Evolutionary conservation across 768 basidiomycete species (phyloP).

Genomic region (Filobasidium wieringae): DNA sequence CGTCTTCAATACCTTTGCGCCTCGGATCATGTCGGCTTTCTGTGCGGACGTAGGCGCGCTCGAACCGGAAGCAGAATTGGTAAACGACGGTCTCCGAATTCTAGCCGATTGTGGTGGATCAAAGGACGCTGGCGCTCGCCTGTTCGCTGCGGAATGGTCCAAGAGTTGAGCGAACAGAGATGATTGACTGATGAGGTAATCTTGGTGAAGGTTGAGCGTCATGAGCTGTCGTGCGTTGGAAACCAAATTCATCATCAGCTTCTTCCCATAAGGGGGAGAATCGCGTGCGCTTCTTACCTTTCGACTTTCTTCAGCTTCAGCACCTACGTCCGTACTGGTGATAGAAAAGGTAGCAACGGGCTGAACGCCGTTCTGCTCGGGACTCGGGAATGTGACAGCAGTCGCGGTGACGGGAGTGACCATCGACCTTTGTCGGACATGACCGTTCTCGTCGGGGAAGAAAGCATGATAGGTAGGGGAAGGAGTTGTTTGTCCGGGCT

Average conservation of each 20-base stretch:
- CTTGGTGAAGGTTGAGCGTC: conserved; percentile 50
- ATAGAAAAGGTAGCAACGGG: background rate
- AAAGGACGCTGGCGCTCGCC: no score
- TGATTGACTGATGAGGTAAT: conserved; percentile 73
- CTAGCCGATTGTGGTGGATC: no score
- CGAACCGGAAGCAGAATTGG: no score
- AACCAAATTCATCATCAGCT: conserved; percentile 5
- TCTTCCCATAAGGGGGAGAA: background rate
- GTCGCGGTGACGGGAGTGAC: background rate
- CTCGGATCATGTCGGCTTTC: background rate
- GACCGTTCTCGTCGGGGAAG: background rate
- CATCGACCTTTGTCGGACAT: background rate
- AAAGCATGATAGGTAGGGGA: conserved; percentile 4
- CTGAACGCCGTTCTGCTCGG: background rate
- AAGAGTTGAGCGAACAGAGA: conserved; percentile 46
- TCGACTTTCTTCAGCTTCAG: background rate
- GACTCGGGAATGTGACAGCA: background rate
- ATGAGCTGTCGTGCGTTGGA: conserved; percentile 16
- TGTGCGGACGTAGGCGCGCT: no score
- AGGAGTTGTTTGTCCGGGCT: conserved; percentile 10
- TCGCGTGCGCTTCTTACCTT: conserved; percentile 3
- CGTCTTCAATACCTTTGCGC: conserved; percentile 17
- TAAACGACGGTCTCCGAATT: no score
- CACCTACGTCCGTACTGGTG: background rate
- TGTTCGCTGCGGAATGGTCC: no score